These are phyloP conservation scores for Gymnopilus dilepis DNA, from an alignment of 768 basidiomycete species.

Conservation along the genomic window DNA sequence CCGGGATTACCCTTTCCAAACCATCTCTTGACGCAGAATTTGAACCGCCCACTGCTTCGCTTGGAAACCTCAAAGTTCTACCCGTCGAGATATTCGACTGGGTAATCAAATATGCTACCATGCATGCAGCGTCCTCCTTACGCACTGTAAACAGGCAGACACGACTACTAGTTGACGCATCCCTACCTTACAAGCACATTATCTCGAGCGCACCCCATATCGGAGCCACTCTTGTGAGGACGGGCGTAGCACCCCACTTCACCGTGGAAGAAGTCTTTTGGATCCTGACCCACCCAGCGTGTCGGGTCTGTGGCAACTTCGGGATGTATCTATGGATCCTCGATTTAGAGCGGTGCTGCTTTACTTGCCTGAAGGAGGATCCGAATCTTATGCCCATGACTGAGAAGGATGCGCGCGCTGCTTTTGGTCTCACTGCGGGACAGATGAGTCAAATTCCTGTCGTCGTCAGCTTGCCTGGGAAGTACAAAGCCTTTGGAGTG, in stretches of 20 bases:
- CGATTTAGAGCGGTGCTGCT: slow-evolving; percentile 11
- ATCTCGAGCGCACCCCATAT: neutral
- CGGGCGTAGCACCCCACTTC: slow-evolving; percentile 11
- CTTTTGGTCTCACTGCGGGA: neutral
- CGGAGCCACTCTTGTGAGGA: slow-evolving; percentile 10
- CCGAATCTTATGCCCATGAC: neutral
- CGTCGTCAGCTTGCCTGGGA: neutral
- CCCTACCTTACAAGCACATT: slow-evolving; percentile 10
- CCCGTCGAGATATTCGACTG: neutral
- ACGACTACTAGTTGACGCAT: neutral
- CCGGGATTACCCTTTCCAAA: neutral
- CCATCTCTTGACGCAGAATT: neutral
- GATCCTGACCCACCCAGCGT: slow-evolving; percentile 2
- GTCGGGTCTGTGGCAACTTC: slow-evolving; percentile 11
- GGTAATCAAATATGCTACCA: neutral
- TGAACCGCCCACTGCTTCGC: neutral
- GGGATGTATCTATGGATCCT: slow-evolving; percentile 17
- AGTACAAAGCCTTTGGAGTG: neutral
- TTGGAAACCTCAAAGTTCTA: neutral
- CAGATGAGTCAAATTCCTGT: neutral
- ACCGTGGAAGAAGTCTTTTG: slow-evolving; percentile 11
- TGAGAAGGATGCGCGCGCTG: neutral
- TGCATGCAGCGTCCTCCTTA: neutral
- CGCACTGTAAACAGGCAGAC: neutral
- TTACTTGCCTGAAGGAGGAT: neutral